These are phyloP conservation scores for Geotrichum europaeum DNA, from an alignment of 1,139 yeast genomes.

Conservation along the genomic window DNA sequence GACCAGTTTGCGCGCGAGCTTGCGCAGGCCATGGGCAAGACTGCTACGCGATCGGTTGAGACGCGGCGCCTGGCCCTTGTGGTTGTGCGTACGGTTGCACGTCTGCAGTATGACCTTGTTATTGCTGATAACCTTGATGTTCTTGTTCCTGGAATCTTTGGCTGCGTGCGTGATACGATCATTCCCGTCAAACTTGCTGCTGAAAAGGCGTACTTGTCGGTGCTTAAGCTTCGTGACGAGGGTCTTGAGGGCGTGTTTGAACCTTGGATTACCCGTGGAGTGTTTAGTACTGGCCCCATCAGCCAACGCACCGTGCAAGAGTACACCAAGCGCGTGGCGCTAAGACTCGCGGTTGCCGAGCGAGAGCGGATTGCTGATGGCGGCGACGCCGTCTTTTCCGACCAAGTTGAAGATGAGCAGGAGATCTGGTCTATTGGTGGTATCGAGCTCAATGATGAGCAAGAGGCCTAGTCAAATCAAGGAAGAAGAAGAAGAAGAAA, in stretches of 20 bases:
- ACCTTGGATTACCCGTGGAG: constrained; percentile 46
- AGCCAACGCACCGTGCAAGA: constrained; percentile 69
- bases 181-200: constrained; percentile 94
- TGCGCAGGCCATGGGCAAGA: constrained; percentile 45
- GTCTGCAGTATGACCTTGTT: constrained; percentile 47
- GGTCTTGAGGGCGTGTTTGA: constrained; percentile 51
- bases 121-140: constrained; percentile 50
- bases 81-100: constrained; percentile 66
- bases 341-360: constrained; percentile 76
- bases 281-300: constrained; percentile 3
- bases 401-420: constrained; percentile 74
- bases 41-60: constrained; percentile 63
- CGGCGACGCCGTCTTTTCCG: constrained; percentile 84
- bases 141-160: constrained; percentile 68
- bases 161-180: constrained; percentile 74
- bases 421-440: constrained; percentile 89
- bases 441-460: constrained; percentile 40
- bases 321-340: constrained; percentile 81
- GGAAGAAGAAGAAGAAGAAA: too few species aligned
- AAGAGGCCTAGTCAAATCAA: constrained; percentile 9
- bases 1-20: constrained; percentile 45
- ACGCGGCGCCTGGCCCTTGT: constrained; percentile 75
- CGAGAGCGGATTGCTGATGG: constrained; percentile 84
- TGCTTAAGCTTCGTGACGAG: constrained; percentile 69
- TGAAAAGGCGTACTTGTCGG: constrained; percentile 77